phyloP scores from a whole-genome alignment of 1,284 basidiomycete genomes.

The Neotropicomus parvogracilis region DNA sequence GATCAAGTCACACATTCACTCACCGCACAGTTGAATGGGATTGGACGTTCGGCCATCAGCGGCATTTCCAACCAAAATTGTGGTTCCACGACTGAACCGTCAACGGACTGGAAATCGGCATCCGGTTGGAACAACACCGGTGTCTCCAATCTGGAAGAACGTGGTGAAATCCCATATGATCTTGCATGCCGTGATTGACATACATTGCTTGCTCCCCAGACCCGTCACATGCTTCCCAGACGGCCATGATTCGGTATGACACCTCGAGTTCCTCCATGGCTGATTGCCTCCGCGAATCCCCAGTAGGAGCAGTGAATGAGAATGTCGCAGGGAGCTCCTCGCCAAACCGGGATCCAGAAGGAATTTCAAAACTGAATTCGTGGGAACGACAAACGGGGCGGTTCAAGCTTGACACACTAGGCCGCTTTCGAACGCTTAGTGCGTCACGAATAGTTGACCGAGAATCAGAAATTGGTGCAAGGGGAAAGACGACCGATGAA shows the following conservation, averaged over 20 bases:
- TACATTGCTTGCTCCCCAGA: conserved; percentile 47
- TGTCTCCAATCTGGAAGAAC: conserved; percentile 50
- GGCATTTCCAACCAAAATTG: conserved; percentile 67
- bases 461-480: conserved; percentile 42
- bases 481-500: conserved; percentile 44
- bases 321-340: conserved; percentile 64
- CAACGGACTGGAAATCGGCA: conserved; percentile 54
- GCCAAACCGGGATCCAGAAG: conserved; percentile 43
- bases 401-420: conserved; percentile 40
- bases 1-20: conserved; percentile 15
- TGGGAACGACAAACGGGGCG: conserved; percentile 39
- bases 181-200: conserved; percentile 18
- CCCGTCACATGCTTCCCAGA: conserved; percentile 56
- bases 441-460: conserved; percentile 52
- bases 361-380: conserved; percentile 58
- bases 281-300: conserved; percentile 30
- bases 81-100: conserved; percentile 42
- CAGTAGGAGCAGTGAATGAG: conserved; percentile 31
- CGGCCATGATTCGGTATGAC: conserved; percentile 50
- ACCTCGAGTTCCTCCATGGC: conserved; percentile 46
- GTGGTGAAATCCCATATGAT: conserved; percentile 4
- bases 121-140: conserved; percentile 61
- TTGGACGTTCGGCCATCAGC: conserved; percentile 54
- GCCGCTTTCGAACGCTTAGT: conserved; percentile 41
- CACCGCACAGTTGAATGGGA: conserved; percentile 64